Evolutionary conservation across 768 basidiomycete species (phyloP), one percentile per base, ranked within the genome.

Genomic region (Sutorius australiensis): DNA sequence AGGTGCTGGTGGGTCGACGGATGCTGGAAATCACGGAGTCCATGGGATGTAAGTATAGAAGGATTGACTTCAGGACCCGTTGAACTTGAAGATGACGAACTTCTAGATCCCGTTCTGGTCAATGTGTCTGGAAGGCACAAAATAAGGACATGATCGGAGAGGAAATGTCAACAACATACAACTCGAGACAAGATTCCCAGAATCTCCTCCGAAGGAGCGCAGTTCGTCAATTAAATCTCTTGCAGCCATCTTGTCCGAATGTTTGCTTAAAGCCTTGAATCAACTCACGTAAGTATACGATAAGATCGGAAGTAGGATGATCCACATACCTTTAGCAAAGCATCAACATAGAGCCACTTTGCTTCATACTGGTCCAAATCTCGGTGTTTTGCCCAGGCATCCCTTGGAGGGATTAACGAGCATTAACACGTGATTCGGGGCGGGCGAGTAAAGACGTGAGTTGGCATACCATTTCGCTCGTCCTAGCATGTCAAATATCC

Each of bases 321-420:
- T 40, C 12, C 13, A 71, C 28, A 57, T 65, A 88, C 94, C 78
- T 89, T 90, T 37, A 95, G 69, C 40, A 98, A 68, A 10, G 91
- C 87, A 50, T 92, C 89, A 3, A 95, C 92, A 71, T 98, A 98
- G 16, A 86, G 69, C 80, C 85, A 86, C 71, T 92, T 95, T 3
- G 95, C 93, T 63, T 95, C 89, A 48, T 79, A 79, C 21, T 80
- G 66, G 56, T 86, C 82, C 37, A 94, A 66, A 57, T 93, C 92
- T 59, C 84, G 87, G 66, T 95, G 92, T 67, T 94, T 95, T 43
- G 88, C 86, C 95, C 95, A 98, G 40, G 90, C 90, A 73, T 95
- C 93, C 92, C 92, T 94, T 42, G 24, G 33, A 19, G 19, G 48
- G 17, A 37, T 16, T 24, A 52, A 34, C 37, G 30, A 21, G 27